These are phyloP conservation scores for Scenedesmus sp. DNA, from an alignment of 163 green algal species.

Conservation along the genomic window DNA sequence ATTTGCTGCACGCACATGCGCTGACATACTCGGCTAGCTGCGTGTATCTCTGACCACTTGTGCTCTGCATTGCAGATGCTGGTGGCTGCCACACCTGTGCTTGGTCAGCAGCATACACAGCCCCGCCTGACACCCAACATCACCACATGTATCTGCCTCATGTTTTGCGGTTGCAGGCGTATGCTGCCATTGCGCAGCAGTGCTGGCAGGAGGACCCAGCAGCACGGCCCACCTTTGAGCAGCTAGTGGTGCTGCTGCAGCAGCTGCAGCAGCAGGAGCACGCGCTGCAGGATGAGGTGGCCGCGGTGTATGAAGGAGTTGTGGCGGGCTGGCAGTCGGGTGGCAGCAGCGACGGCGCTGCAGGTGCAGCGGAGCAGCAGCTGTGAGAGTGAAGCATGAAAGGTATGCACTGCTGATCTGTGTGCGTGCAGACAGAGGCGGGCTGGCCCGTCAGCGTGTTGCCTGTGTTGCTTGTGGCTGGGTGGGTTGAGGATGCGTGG, in stretches of 20 bases:
- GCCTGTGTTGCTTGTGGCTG: too few relatives aligned
- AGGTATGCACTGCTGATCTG: background rate
- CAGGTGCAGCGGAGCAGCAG: background rate
- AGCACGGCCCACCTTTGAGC: slow-evolving; percentile 10
- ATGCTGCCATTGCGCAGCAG: background rate
- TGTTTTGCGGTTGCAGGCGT: background rate
- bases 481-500: too few relatives aligned
- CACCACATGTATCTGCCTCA: too few relatives aligned
- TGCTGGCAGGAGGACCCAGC: slow-evolving; percentile 32
- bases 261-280: slow-evolving; percentile 3
- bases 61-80: too few relatives aligned
- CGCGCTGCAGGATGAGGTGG: slow-evolving; percentile 20
- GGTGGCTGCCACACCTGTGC: too few relatives aligned
- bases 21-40: too few relatives aligned
- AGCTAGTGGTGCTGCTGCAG: slow-evolving; percentile 16
- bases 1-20: too few relatives aligned
- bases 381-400: background rate
- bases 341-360: background rate
- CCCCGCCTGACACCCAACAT: too few relatives aligned
- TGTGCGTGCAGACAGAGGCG: background rate
- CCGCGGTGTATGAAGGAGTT: background rate
- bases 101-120: too few relatives aligned
- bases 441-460: too few relatives aligned
- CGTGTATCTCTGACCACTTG: too few relatives aligned
- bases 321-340: background rate